Percentiles rank a stretch among this genome's conserved stretches.
These are phyloP conservation scores for Chlamydomonas schloesseri DNA, from an alignment of 139 green algal genomes.

Conservation along the genomic window DNA sequence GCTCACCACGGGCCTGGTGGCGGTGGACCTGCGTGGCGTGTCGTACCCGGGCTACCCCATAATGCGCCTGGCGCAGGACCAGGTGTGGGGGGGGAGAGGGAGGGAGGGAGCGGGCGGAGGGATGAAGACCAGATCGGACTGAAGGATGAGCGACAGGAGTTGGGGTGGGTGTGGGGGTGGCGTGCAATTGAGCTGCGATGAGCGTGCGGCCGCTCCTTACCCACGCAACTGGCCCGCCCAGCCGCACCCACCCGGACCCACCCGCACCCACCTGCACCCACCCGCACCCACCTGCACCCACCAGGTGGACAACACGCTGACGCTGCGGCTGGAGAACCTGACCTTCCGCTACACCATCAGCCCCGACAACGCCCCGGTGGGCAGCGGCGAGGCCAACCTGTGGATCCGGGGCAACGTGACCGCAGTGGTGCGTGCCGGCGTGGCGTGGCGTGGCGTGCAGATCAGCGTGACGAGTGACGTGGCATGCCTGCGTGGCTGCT, in stretches of 20 bases:
- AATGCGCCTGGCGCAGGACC: background rate
- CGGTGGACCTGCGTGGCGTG: constrained; percentile 16
- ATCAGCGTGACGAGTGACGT: too few species aligned
- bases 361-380: background rate
- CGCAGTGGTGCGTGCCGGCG: background rate
- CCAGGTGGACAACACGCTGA: background rate
- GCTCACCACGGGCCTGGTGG: background rate
- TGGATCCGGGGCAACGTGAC: constrained; percentile 22
- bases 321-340: constrained; percentile 10
- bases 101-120: background rate
- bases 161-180: too few species aligned
- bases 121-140: too few species aligned
- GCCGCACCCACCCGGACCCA: too few species aligned
- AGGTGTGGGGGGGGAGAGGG: background rate
- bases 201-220: too few species aligned
- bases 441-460: too few species aligned
- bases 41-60: constrained; percentile 22
- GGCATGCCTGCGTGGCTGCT: too few species aligned
- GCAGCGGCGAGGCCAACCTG: constrained; percentile 13
- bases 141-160: too few species aligned
- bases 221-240: too few species aligned
- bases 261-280: background rate
- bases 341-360: constrained; percentile 44
- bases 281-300: background rate
- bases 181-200: too few species aligned